Base-by-base conservation (phyloP, 345 rosid genomes). In the Euphorbia tirucalli region DNA sequence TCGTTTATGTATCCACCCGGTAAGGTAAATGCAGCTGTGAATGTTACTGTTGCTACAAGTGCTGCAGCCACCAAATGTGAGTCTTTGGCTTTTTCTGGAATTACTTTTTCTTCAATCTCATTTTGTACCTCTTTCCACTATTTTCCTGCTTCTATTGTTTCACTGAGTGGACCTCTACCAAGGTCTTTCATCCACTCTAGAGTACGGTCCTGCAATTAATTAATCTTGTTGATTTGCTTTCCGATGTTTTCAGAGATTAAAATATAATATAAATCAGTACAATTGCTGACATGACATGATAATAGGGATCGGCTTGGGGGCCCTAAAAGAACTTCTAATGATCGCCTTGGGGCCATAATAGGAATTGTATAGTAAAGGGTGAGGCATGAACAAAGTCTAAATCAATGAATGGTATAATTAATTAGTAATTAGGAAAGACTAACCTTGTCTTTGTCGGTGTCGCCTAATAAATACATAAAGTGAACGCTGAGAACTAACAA, bases 1-100 rank as follows among this genome's bases (percentile, higher is more conserved):
- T 69, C 68, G 28, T 55, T 50, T 44, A n/a, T 37, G 56, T 71
- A 75, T 50, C 82, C 82, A 5, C 76, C 79, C 2, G 82, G 71
- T 19, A 79, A 32, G 0, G 68, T 46, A 56, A 74, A 66, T 11
- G 54, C 78, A 11, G 78, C 76, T 4, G 73, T 61, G 7, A 79
- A 79, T 1, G 73, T 48, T 13, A 75, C 76, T 0, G 71, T 75
- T 19, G 79, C 78, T 67, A 71, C 52, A 0, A 79, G 76, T 22
- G 35, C 18, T 3, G 78, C 74, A 0, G 64, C 75, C 8, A 69
- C 9, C 0, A 78, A 18, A 48, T 63, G 41, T 3, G 49, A n/a
- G 0, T 64, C 74, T 49, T 31, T 73, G 16, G 19, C 50, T 22
- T 73, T 31, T 11, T 64, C 31, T 2, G 22, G 16, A 0, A 19